Evolutionary conservation across 2,329 filamentous ascomycete genomes (phyloP).

Genomic region (Hypoxylon sp.): DNA sequence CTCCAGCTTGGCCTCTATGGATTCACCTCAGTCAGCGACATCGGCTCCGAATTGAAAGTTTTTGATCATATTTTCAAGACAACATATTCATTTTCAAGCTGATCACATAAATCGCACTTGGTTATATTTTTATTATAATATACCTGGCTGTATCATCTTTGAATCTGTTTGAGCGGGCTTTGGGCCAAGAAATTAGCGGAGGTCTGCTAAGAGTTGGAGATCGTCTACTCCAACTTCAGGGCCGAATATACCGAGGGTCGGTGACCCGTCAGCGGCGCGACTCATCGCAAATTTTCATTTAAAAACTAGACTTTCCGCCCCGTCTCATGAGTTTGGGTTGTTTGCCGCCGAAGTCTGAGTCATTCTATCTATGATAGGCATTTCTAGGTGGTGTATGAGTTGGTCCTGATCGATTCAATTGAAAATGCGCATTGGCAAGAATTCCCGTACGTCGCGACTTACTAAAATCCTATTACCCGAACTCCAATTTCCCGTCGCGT

Average conservation of each 20-base stretch:
- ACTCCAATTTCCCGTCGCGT: constrained; percentile 20
- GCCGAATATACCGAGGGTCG: constrained; percentile 25
- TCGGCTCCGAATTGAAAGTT: constrained; percentile 33
- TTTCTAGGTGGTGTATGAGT: not conserved
- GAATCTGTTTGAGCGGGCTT: constrained; percentile 1
- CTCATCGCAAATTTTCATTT: constrained; percentile 28
- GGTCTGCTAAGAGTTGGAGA: constrained; percentile 21
- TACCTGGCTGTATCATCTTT: not conserved
- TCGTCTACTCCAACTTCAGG: constrained; percentile 13
- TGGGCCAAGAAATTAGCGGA: constrained; percentile 23
- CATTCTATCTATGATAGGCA: constrained; percentile 14
- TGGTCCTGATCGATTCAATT: constrained; percentile 17
- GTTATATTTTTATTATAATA: not conserved
- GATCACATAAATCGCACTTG: not conserved
- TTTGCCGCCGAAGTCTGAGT: constrained; percentile 19
- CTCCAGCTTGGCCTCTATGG: constrained; percentile 16
- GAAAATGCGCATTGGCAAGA: constrained; percentile 39
- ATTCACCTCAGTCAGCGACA: constrained; percentile 27
- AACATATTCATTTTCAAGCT: constrained; percentile 1
- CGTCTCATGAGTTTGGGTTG: constrained; percentile 16
- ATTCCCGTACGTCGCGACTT: constrained; percentile 34
- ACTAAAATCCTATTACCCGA: constrained; percentile 8
- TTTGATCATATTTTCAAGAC: constrained; percentile 4
- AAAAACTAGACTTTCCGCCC: constrained; percentile 4
- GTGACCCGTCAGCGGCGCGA: constrained; percentile 23